Conservation (phyloP, 106 monocot genomes). For the Dendrobium catenatum region DNA sequence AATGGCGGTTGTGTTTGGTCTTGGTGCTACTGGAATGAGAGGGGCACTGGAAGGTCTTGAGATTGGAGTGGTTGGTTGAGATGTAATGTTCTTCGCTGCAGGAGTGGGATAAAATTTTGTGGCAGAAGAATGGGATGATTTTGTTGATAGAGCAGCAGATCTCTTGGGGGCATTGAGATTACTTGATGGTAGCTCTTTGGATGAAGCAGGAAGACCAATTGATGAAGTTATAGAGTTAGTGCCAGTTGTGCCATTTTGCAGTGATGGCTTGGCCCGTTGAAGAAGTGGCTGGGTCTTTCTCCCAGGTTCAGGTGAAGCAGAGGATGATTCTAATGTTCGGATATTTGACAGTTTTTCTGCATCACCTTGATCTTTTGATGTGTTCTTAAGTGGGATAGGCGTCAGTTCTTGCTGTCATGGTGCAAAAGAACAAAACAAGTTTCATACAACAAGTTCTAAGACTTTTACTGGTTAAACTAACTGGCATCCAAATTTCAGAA, state of each 20-base stretch:
- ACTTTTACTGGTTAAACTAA: neutral
- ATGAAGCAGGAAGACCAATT: neutral
- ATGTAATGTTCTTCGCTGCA: constrained; percentile 15
- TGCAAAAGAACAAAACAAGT: neutral
- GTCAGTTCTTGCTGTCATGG: constrained; percentile 26
- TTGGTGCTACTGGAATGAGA: constrained; percentile 45
- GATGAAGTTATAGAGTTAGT: neutral
- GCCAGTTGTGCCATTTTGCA: neutral
- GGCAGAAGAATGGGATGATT: constrained; percentile 9
- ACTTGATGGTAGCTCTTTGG: constrained; percentile 14
- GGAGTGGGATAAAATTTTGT: constrained; percentile 16
- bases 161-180: constrained; percentile 7
- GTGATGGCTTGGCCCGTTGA: neutral
- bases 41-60: constrained; percentile 86
- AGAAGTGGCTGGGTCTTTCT: constrained; percentile 17
- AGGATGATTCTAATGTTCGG: constrained; percentile 19
- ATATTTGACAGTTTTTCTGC: constrained; percentile 19
- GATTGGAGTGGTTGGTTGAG: constrained; percentile 19
- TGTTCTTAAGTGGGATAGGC: constrained; percentile 26
- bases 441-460: neutral
- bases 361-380: constrained; percentile 27
- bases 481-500: too few relatives aligned
- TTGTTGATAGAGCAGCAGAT: constrained; percentile 11
- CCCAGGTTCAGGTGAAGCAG: constrained; percentile 24
- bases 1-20: constrained; percentile 25